A percentile compares a stretch with the other conserved stretches of the same genome.
Conservation (phyloP, 2,329 filamentous ascomycete genomes). For the Diplodia sapinea region DNA sequence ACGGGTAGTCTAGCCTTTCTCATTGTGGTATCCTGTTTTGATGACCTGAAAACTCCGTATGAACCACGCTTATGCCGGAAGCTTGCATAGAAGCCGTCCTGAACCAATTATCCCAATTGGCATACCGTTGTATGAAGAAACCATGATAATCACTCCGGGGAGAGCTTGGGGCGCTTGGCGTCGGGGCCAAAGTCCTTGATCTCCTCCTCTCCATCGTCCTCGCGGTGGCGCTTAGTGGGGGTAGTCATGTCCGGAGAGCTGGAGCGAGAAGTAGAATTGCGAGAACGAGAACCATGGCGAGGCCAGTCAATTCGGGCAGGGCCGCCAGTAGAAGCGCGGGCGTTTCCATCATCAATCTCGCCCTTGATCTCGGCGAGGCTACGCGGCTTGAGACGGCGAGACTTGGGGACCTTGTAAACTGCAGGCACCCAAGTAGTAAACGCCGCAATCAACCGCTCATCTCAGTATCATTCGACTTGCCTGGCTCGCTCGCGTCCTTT, state of each 20-base stretch:
- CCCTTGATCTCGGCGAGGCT: neutral
- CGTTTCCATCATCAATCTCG: neutral
- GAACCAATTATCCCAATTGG: constrained; percentile 1
- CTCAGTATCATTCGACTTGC: constrained; percentile 29
- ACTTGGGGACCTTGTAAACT: neutral
- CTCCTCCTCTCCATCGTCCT: neutral
- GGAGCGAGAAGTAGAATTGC: neutral
- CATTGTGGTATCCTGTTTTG: constrained; percentile 15
- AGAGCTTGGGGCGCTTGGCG: neutral
- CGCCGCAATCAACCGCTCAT: constrained; percentile 34
- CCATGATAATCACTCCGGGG: neutral
- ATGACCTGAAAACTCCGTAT: constrained; percentile 7
- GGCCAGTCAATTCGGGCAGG: neutral
- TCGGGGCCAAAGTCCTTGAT: neutral
- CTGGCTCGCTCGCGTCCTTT: constrained; percentile 51
- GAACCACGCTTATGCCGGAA: constrained; percentile 6
- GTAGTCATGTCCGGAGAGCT: neutral
- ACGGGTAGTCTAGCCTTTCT: neutral
- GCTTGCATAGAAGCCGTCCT: neutral
- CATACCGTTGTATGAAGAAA: neutral
- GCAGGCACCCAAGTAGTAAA: constrained; percentile 7
- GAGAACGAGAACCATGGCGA: neutral
- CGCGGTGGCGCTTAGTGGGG: neutral
- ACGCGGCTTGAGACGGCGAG: neutral
- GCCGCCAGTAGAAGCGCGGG: neutral